phyloP scores from a whole-genome alignment of 2,329 filamentous ascomycete genomes.

The Acephala macrosclerotiorum region DNA sequence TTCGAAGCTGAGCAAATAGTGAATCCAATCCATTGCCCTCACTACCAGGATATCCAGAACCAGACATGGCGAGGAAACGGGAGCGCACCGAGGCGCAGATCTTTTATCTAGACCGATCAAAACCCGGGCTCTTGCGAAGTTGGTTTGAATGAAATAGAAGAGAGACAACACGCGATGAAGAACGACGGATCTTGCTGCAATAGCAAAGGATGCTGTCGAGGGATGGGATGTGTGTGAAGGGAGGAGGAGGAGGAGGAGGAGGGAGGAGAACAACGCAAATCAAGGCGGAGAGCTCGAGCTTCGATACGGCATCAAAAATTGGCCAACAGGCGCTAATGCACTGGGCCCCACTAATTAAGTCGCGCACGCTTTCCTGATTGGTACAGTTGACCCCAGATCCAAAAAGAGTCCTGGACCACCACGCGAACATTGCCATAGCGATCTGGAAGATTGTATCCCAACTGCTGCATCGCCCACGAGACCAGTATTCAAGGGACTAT shows the following conservation, averaged over 20 bases:
- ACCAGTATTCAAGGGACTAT: not conserved
- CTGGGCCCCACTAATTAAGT: no score
- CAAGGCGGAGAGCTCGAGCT: not conserved
- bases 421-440: not conserved
- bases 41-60: slow-evolving; percentile 44
- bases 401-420: no score
- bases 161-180: slow-evolving; percentile 20
- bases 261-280: not conserved
- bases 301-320: not conserved
- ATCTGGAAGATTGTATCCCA: slow-evolving; percentile 15
- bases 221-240: not conserved
- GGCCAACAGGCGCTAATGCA: no score
- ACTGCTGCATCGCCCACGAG: slow-evolving; percentile 19
- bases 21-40: slow-evolving; percentile 42
- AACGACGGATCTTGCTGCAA: slow-evolving; percentile 14
- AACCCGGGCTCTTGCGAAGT: slow-evolving; percentile 28
- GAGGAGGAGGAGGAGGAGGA: not conserved
- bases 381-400: not conserved
- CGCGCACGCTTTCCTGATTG: not conserved
- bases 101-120: slow-evolving; percentile 39
- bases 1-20: slow-evolving; percentile 45
- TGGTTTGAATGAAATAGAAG: slow-evolving; percentile 19
- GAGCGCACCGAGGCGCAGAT: slow-evolving; percentile 44
- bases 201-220: slow-evolving; percentile 8
- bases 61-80: slow-evolving; percentile 39